phyloP scores from a whole-genome alignment of 148 eudicot species.

The Pouteria glomerata region DNA sequence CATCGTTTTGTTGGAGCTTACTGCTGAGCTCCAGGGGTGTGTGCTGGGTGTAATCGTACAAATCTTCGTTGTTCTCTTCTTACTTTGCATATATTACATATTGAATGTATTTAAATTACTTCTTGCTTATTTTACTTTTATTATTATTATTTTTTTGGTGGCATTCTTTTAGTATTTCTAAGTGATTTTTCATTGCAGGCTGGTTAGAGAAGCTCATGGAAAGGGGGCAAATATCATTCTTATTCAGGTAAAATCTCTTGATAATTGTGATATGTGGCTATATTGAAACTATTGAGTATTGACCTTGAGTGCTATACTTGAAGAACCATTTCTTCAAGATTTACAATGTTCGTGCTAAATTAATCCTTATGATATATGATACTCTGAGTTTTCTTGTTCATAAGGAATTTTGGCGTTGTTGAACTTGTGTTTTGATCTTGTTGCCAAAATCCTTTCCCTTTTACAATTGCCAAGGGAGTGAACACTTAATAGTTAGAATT shows the following conservation, averaged over 20 bases:
- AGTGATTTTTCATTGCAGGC: conserved; percentile 40
- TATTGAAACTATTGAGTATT: neutral
- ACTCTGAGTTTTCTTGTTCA: neutral
- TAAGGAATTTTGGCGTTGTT: neutral
- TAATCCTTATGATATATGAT: neutral
- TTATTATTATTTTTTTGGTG: too few species aligned
- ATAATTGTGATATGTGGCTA: neutral
- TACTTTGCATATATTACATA: too few species aligned
- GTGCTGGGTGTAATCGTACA: too few species aligned
- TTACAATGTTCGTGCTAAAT: neutral
- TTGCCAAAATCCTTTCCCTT: neutral
- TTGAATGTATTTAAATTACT: too few species aligned
- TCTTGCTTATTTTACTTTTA: too few species aligned
- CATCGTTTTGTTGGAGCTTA: too few species aligned
- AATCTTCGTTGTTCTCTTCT: too few species aligned
- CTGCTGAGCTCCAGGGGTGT: too few species aligned
- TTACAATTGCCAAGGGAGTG: too few species aligned
- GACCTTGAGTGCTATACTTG: neutral
- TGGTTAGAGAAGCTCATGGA: conserved; percentile 66
- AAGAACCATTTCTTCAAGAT: neutral
- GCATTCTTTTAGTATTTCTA: neutral
- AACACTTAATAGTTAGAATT: too few species aligned
- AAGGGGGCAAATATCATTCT: conserved; percentile 75
- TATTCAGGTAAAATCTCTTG: conserved; percentile 53
- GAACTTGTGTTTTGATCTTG: neutral